These are phyloP conservation scores for Artemisia argyi DNA, from an alignment of 129 eudicot genomes.

Conservation along the genomic window DNA sequence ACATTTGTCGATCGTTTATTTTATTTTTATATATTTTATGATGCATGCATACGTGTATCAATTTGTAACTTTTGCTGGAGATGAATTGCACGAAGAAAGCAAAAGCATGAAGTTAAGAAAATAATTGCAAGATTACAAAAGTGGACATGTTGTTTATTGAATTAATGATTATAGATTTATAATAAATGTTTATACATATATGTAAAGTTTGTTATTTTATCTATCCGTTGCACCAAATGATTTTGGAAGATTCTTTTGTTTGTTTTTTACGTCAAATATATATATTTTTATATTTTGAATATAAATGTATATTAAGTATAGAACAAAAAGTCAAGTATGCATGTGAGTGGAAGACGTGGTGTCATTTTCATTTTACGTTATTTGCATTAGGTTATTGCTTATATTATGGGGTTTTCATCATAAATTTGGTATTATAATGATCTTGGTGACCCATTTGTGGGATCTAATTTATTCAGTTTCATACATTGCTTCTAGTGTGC, in stretches of 20 bases:
- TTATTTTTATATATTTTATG: constrained; percentile 11
- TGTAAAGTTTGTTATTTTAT: not conserved
- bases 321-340: not conserved
- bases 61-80: constrained; percentile 44
- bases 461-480: not conserved
- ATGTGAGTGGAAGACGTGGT: constrained; percentile 27
- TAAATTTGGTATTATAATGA: not conserved
- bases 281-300: not conserved
- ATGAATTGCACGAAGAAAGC: constrained; percentile 22
- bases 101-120: constrained; percentile 3
- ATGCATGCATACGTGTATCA: constrained; percentile 23
- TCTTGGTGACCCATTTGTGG: not conserved
- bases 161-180: constrained; percentile 20
- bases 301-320: not conserved
- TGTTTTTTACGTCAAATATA: not conserved
- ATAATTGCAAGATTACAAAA: constrained; percentile 40
- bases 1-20: too few relatives aligned
- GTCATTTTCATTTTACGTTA: constrained; percentile 32
- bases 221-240: not conserved
- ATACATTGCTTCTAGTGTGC: not conserved
- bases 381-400: not conserved
- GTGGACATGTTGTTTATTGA: constrained; percentile 30
- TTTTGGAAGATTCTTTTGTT: constrained; percentile 11
- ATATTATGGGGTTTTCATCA: not conserved
- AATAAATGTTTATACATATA: too few relatives aligned